These are phyloP conservation scores for Penicillium sp. DNA, from an alignment of 2,329 filamentous ascomycete species.

Conservation along the genomic window DNA sequence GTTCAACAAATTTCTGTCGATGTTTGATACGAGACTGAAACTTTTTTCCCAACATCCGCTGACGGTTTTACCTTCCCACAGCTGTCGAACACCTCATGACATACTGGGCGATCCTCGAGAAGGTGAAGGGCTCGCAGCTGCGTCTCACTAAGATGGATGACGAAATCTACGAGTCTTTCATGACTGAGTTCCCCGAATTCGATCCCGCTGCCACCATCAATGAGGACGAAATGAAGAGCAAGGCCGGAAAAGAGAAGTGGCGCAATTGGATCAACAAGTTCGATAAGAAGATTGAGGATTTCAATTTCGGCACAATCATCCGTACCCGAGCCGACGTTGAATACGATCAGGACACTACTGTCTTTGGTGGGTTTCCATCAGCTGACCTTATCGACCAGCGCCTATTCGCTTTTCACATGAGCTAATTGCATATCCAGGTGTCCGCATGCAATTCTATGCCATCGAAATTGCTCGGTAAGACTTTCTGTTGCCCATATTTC, in stretches of 20 bases:
- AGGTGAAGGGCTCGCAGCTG: constrained; percentile 78
- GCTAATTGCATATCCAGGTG: constrained; percentile 40
- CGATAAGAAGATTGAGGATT: constrained; percentile 93
- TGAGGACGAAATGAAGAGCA: constrained; percentile 97
- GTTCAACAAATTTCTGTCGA: neutral
- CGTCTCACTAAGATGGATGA: constrained; percentile 92
- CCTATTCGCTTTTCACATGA: neutral
- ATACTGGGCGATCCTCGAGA: constrained; percentile 94
- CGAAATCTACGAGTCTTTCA: constrained; percentile 87
- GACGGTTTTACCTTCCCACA: constrained; percentile 9
- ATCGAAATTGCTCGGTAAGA: constrained; percentile 64
- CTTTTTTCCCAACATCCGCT: neutral
- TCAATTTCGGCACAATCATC: constrained; percentile 95
- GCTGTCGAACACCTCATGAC: constrained; percentile 94
- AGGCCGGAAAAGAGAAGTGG: constrained; percentile 88
- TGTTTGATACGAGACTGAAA: neutral
- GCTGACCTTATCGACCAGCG: neutral
- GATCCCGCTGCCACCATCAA: constrained; percentile 73
- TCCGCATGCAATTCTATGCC: constrained; percentile 78
- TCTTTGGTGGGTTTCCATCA: constrained; percentile 65
- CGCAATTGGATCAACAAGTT: constrained; percentile 89
- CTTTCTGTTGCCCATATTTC: neutral
- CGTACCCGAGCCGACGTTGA: constrained; percentile 70
- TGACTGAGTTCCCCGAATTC: constrained; percentile 84
- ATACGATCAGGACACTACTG: constrained; percentile 82